A percentile compares a stretch with the other conserved stretches of the same genome.
These are phyloP conservation scores for Sicyos edulis DNA, from an alignment of 306 rosid genomes.

Conservation along the genomic window DNA sequence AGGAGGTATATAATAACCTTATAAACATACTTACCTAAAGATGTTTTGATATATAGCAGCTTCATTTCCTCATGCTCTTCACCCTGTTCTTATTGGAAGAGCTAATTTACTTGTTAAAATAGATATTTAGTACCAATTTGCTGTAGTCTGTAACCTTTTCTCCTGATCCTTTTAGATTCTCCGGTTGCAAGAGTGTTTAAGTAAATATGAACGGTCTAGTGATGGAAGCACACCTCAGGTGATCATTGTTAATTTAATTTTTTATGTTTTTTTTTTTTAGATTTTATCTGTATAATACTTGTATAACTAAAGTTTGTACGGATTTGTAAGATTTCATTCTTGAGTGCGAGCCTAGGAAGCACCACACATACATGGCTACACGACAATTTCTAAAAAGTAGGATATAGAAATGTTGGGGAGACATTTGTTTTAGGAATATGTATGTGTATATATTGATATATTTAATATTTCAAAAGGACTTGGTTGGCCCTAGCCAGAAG, in stretches of 20 bases:
- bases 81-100: not conserved
- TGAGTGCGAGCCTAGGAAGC: not conserved
- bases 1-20: conserved; percentile 59
- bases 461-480: too few species aligned
- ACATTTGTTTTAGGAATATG: not conserved
- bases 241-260: conserved; percentile 19
- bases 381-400: not conserved
- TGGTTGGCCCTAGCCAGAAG: not conserved
- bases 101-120: not conserved
- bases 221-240: conserved; percentile 98
- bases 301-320: not conserved
- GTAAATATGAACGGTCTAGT: conserved; percentile 76
- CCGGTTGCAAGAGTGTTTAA: conserved; percentile 79
- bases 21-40: conserved; percentile 21
- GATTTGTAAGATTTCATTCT: conserved; percentile 1
- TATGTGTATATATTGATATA: not conserved
- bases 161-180: conserved; percentile 59
- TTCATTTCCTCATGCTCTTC: not conserved
- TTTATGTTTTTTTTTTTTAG: not conserved
- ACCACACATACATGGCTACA: not conserved
- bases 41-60: conserved; percentile 14
- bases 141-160: conserved; percentile 4
- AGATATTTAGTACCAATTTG: conserved; percentile 1
- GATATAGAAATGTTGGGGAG: not conserved
- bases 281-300: conserved; percentile 4